A percentile compares a stretch with the other conserved stretches of the same genome.
phyloP scores from a whole-genome alignment of 108 stramenopile genomes.

The Nitzschia sp. region DNA sequence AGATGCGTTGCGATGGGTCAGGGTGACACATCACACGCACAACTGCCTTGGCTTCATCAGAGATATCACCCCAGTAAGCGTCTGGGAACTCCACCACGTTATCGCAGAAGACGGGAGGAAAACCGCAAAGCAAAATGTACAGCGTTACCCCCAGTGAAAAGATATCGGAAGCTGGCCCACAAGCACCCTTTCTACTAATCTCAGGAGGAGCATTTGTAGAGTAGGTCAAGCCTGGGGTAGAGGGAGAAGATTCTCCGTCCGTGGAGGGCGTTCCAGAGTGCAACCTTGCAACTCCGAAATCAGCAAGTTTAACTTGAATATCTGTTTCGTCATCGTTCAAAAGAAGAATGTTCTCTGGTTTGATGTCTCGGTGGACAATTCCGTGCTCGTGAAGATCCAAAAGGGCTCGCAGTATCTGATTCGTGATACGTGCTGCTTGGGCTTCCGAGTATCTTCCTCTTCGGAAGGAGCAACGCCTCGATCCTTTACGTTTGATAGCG shows the following conservation, averaged over 20 bases:
- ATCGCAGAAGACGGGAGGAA: constrained; percentile 74
- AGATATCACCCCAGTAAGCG: constrained; percentile 73
- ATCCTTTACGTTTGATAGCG: constrained; percentile 53
- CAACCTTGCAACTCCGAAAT: constrained; percentile 87
- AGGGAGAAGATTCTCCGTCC: constrained; percentile 51
- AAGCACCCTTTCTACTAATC: constrained; percentile 57
- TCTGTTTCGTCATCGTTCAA: constrained; percentile 51
- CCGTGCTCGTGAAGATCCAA: constrained; percentile 58
- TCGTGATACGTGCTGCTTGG: constrained; percentile 70
- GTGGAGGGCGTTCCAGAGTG: constrained; percentile 8
- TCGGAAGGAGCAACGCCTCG: constrained; percentile 15
- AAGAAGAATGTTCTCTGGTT: constrained; percentile 88
- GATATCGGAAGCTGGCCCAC: constrained; percentile 89
- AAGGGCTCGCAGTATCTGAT: constrained; percentile 68
- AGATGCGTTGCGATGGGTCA: constrained; percentile 63
- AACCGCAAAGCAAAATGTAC: constrained; percentile 96
- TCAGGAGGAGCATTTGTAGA: constrained; percentile 84
- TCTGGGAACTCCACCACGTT: constrained; percentile 49
- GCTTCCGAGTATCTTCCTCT: constrained; percentile 66
- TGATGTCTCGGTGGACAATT: constrained; percentile 85
- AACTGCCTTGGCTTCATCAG: constrained; percentile 73
- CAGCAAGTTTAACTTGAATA: constrained; percentile 72
- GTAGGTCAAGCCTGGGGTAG: constrained; percentile 50
- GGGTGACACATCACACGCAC: constrained; percentile 70
- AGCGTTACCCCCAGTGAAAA: constrained; percentile 95